phyloP scores from a whole-genome alignment of 495 filamentous ascomycete species.

The Articulospora tetracladia region DNA sequence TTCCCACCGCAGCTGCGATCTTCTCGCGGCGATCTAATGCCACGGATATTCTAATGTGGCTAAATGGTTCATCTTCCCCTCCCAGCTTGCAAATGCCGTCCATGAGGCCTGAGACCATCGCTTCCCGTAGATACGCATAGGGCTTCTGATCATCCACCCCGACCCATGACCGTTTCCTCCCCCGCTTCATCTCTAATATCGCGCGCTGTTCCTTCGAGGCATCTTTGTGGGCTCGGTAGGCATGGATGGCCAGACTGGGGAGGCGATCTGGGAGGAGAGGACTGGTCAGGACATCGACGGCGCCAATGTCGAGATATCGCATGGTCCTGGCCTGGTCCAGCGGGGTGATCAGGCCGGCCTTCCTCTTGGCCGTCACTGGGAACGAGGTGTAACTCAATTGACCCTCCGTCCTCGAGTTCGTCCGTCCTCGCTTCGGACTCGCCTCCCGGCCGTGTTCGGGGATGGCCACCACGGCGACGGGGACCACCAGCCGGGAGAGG shows the following conservation, averaged over 20 bases:
- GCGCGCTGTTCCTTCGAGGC: slow-evolving; percentile 64
- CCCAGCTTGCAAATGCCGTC: slow-evolving; percentile 77
- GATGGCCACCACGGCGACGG: slow-evolving; percentile 59
- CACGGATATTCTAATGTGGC: slow-evolving; percentile 42
- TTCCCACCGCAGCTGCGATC: slow-evolving; percentile 66
- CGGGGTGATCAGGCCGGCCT: slow-evolving; percentile 26
- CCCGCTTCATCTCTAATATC: slow-evolving; percentile 60
- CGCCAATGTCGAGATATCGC: slow-evolving; percentile 77
- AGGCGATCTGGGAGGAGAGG: slow-evolving; percentile 69
- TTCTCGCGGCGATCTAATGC: slow-evolving; percentile 51
- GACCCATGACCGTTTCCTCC: slow-evolving; percentile 87
- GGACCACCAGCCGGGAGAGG: slow-evolving; percentile 68
- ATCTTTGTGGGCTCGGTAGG: slow-evolving; percentile 73
- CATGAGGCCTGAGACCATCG: slow-evolving; percentile 88
- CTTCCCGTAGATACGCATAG: slow-evolving; percentile 84
- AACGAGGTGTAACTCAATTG: slow-evolving; percentile 26
- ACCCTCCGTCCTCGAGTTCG: slow-evolving; percentile 1
- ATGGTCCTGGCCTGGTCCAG: slow-evolving; percentile 45
- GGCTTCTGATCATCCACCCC: slow-evolving; percentile 81
- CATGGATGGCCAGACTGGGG: slow-evolving; percentile 72
- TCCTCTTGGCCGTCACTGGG: slow-evolving; percentile 26
- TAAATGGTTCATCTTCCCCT: slow-evolving; percentile 41
- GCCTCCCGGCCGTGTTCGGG: slow-evolving; percentile 10
- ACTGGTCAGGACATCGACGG: slow-evolving; percentile 76
- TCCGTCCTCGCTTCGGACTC: slow-evolving; percentile 2